phyloP scores from a whole-genome alignment of 352 stramenopile genomes.

The Phytopythium chamaehyphon region DNA sequence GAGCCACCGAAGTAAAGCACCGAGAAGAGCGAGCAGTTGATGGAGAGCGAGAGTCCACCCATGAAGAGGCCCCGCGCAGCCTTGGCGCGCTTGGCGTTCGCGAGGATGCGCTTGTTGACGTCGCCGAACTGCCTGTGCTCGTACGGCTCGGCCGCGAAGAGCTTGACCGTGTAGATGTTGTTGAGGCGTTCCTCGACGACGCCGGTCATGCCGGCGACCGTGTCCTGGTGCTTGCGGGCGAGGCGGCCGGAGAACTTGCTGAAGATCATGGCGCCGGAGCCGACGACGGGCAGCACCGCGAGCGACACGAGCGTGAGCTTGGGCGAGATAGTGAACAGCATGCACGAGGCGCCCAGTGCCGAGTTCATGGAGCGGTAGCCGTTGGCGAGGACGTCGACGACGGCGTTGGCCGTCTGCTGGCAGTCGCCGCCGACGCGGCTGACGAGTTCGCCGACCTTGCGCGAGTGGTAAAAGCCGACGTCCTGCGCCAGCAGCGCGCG shows the following conservation, averaged over 20 bases:
- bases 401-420: constrained; percentile 85
- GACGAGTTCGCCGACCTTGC: constrained; percentile 85
- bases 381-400: constrained; percentile 85
- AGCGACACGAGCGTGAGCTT: constrained; percentile 88
- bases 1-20: constrained; percentile 90
- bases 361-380: constrained; percentile 88
- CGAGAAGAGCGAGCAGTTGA: constrained; percentile 88
- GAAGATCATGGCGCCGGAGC: constrained; percentile 76
- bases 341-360: constrained; percentile 81
- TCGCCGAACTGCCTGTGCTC: constrained; percentile 62
- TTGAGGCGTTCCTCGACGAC: constrained; percentile 86
- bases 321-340: constrained; percentile 87
- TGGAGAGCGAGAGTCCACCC: constrained; percentile 81
- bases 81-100: constrained; percentile 66
- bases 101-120: constrained; percentile 63
- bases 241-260: constrained; percentile 80
- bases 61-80: constrained; percentile 87
- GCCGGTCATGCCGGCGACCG: constrained; percentile 65
- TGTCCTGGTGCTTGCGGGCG: constrained; percentile 76
- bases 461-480: constrained; percentile 76
- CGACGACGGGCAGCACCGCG: constrained; percentile 74
- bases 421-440: constrained; percentile 83
- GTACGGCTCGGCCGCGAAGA: constrained; percentile 79
- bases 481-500: constrained; percentile 75
- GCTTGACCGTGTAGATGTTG: constrained; percentile 89